A percentile compares a stretch with the other conserved stretches of the same genome.
Conservation (phyloP, 2,329 filamentous ascomycete genomes). For the Scedosporium dehoogii region DNA sequence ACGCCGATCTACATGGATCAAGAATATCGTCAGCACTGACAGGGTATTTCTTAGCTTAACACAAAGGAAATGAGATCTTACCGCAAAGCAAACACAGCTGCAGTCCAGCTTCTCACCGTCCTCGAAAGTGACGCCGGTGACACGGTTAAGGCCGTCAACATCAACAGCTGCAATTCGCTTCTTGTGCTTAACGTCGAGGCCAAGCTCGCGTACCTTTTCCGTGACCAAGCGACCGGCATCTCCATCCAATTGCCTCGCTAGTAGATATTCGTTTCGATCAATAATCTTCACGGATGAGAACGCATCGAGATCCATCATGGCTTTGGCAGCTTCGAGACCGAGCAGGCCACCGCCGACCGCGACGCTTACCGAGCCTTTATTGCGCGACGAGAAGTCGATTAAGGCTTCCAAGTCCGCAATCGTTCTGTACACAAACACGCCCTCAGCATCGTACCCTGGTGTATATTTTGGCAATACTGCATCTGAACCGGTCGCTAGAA, state of each 20-base stretch:
- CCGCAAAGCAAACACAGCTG: conserved; percentile 74
- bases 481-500: conserved; percentile 80
- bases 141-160: conserved; percentile 54
- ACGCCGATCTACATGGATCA: conserved; percentile 53
- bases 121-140: conserved; percentile 68
- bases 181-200: conserved; percentile 69
- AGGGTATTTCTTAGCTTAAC: not conserved
- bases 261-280: conserved; percentile 73
- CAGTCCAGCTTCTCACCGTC: conserved; percentile 71
- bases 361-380: conserved; percentile 58
- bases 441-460: conserved; percentile 67
- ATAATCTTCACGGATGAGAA: conserved; percentile 68
- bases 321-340: conserved; percentile 81
- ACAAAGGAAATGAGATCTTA: not conserved
- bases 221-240: conserved; percentile 77
- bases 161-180: conserved; percentile 66
- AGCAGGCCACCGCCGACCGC: conserved; percentile 80
- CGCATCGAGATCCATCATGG: conserved; percentile 75
- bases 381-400: conserved; percentile 59
- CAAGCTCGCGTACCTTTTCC: conserved; percentile 68
- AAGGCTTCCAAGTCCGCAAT: conserved; percentile 72
- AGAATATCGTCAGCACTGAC: not conserved
- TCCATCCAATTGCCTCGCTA: conserved; percentile 71
- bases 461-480: conserved; percentile 59
- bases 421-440: conserved; percentile 82